Conservation (phyloP, 306 rosid genomes). For the Pterocarpus santalinus region DNA sequence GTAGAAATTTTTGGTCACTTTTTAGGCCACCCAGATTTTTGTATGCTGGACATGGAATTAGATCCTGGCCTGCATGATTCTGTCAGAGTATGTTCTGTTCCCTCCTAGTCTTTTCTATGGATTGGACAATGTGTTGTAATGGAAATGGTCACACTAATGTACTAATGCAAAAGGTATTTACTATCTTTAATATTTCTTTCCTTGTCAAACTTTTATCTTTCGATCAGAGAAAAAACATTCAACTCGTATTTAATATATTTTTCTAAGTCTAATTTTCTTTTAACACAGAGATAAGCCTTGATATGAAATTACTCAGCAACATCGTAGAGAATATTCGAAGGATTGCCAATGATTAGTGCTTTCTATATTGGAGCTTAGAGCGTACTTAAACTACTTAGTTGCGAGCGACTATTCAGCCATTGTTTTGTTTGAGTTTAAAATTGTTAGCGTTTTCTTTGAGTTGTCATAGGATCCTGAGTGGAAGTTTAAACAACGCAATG, state of each 20-base stretch:
- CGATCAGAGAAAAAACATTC: background rate
- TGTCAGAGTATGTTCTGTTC: slow-evolving; percentile 6
- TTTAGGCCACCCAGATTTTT: slow-evolving; percentile 22
- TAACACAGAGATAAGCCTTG: background rate
- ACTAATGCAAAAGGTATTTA: background rate
- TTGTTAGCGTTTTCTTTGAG: background rate
- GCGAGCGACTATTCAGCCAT: background rate
- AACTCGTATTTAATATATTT: background rate
- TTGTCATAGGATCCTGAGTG: background rate
- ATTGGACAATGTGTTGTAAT: background rate
- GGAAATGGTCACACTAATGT: background rate
- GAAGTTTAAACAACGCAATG: background rate
- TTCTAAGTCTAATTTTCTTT: background rate
- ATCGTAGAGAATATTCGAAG: background rate
- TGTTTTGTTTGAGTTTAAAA: background rate
- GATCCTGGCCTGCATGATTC: slow-evolving; percentile 3
- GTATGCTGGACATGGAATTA: slow-evolving; percentile 8
- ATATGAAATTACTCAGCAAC: background rate
- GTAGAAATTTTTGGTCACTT: background rate
- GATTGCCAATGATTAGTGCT: background rate
- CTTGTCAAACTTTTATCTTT: background rate
- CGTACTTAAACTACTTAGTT: no score
- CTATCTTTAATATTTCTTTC: background rate
- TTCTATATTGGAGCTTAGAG: background rate
- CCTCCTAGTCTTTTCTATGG: background rate